Evolutionary conservation across 106 monocot genomes (phyloP), one percentile per base, ranked within the genome.

Genomic region (Allium cepa): DNA sequence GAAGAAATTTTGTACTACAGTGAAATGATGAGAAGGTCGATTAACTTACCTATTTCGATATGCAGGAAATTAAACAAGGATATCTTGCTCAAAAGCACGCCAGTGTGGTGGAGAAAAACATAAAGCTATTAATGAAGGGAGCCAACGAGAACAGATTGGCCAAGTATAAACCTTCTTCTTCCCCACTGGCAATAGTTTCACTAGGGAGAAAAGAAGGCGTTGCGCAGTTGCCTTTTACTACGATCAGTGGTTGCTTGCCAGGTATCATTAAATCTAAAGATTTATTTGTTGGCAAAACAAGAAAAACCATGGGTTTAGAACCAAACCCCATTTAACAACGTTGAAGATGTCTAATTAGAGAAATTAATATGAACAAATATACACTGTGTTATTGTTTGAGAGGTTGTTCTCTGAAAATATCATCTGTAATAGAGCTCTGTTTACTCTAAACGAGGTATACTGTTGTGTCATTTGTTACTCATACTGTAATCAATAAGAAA

Each of bases 191-290:
- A 8, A 66, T 74, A 6, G 73, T 84, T 58, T 70, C 84, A 8
- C 52, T 84, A 16, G 81, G 88, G 52, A 76, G 79, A 71, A 81
- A 77, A 67, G 74, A 79, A 15, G 88, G 70, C 11, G 72, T 88
- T 18, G 79, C 84, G 0, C 73, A 88, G 65, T 49, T 88, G 1
- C 76, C 88, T 1, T 79, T 84, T 64, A 17, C 46, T 27, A 71
- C 81, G 2, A 8, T 88, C 8, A 59, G 26, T 47, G 81, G 88
- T 10, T 60, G 66, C 61, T 49, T 84, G 0, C 81, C 88, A 0
- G 88, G 80, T 11, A n/a, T 75, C 17, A 69, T 88, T 53, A 88
- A 80, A 68, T 81, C 84, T 4, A 76, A 79, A 57, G 84, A 88
- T 36, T 17, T 76, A 2, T 88, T 84, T 62, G 63, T 88, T 15